Evolutionary conservation across 768 basidiomycete species (phyloP).

Genomic region (Lactarius pseudohatsudake): DNA sequence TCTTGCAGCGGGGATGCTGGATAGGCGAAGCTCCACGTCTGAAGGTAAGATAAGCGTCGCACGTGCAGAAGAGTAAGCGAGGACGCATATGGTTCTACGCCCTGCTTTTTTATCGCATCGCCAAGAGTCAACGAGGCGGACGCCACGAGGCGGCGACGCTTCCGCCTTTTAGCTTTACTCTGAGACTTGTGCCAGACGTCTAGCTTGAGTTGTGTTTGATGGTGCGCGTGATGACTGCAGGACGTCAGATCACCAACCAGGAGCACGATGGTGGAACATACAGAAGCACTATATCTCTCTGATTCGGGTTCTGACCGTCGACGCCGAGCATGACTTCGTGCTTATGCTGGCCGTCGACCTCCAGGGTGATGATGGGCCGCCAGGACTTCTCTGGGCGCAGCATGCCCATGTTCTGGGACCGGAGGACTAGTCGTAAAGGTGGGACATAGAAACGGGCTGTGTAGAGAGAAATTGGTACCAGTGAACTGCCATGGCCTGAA

Average conservation of each 20-base stretch:
- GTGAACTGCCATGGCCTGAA: conserved; percentile 36
- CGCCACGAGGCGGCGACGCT: conserved; percentile 56
- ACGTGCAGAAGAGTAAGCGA: neutral
- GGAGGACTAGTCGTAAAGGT: conserved; percentile 36
- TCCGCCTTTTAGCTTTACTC: conserved; percentile 58
- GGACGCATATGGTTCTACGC: conserved; percentile 45
- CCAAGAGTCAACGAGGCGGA: conserved; percentile 49
- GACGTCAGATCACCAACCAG: neutral
- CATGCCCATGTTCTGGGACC: conserved; percentile 39
- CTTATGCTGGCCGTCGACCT: conserved; percentile 48
- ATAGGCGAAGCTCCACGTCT: conserved; percentile 26
- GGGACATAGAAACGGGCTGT: neutral
- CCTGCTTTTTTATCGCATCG: conserved; percentile 53
- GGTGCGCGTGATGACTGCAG: conserved; percentile 42
- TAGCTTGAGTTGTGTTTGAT: conserved; percentile 48
- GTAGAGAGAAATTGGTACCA: conserved; percentile 22
- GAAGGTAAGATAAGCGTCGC: neutral
- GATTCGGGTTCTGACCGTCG: conserved; percentile 73
- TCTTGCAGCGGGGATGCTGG: conserved; percentile 17
- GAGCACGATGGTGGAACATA: conserved; percentile 36
- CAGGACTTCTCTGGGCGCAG: conserved; percentile 63
- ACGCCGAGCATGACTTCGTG: conserved; percentile 61
- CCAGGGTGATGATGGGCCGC: conserved; percentile 63
- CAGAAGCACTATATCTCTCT: conserved; percentile 54
- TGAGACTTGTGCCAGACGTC: conserved; percentile 56